Evolutionary conservation across 352 stramenopile genomes (phyloP).

Genomic region (Globisporangium perplexum): DNA sequence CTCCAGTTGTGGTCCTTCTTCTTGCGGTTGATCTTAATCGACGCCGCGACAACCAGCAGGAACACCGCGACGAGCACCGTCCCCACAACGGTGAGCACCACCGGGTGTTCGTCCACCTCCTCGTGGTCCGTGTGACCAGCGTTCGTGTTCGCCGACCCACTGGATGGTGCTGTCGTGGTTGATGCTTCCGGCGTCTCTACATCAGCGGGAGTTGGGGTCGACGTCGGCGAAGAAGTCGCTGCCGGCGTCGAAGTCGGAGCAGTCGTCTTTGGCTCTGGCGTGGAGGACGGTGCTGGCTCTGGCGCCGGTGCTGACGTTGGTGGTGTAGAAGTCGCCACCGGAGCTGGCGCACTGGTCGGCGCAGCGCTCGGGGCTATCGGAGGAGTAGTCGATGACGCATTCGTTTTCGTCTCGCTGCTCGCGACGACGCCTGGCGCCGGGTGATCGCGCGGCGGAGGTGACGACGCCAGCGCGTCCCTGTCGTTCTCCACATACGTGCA

Average conservation of each 20-base stretch:
- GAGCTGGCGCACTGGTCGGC: slow-evolving; percentile 4
- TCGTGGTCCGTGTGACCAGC: slow-evolving; percentile 17
- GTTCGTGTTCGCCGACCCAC: slow-evolving; percentile 11
- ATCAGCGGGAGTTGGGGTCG: slow-evolving; percentile 1
- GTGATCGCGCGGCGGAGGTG: slow-evolving; percentile 7
- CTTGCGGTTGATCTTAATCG: slow-evolving; percentile 53
- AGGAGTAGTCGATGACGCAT: slow-evolving; percentile 3
- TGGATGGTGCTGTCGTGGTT: slow-evolving; percentile 5
- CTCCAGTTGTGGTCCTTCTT: slow-evolving; percentile 57
- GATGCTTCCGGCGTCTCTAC: not conserved
- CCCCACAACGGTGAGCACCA: slow-evolving; percentile 73
- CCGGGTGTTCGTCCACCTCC: slow-evolving; percentile 36
- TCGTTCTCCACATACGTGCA: slow-evolving; percentile 13
- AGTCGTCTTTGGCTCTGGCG: not conserved
- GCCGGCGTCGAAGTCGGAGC: slow-evolving; percentile 1
- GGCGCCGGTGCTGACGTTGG: slow-evolving; percentile 3
- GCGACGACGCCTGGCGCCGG: slow-evolving; percentile 11
- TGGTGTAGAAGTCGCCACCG: slow-evolving; percentile 2
- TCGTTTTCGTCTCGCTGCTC: slow-evolving; percentile 5
- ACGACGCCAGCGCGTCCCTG: slow-evolving; percentile 2
- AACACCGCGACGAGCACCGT: slow-evolving; percentile 69
- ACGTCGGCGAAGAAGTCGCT: not conserved
- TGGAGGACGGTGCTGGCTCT: slow-evolving; percentile 5
- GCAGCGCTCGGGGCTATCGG: slow-evolving; percentile 1
- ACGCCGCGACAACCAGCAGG: slow-evolving; percentile 53